Evolutionary conservation across 352 stramenopile species (phyloP).

Genomic region (Thraustochytrium striatum): DNA sequence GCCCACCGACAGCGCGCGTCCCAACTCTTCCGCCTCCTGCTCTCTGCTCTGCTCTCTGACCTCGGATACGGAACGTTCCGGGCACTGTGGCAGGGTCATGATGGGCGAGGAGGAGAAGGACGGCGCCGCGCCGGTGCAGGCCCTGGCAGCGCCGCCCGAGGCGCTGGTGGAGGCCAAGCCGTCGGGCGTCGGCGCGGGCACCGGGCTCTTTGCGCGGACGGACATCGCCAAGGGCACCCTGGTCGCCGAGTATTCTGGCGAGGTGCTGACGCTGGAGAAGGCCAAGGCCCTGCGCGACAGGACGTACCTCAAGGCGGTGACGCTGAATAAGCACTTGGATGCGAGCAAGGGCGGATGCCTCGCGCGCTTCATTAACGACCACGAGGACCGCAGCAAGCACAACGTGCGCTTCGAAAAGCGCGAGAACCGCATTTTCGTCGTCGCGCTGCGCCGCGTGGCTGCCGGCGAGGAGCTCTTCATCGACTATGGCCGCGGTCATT

Average conservation of each 20-base stretch:
- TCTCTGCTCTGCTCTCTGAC: too few species aligned
- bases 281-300: slow-evolving; percentile 38
- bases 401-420: slow-evolving; percentile 34
- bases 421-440: slow-evolving; percentile 26
- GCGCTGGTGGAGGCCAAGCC: too few species aligned
- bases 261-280: slow-evolving; percentile 32
- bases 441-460: neutral
- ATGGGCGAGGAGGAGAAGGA: too few species aligned
- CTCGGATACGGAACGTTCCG: too few species aligned
- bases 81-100: too few species aligned
- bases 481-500: slow-evolving; percentile 37
- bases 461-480: slow-evolving; percentile 45
- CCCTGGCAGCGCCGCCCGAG: too few species aligned
- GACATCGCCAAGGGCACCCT: too few species aligned
- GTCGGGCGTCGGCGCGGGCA: too few species aligned
- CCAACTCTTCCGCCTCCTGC: too few species aligned
- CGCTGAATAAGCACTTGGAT: slow-evolving; percentile 42
- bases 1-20: too few species aligned
- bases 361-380: slow-evolving; percentile 48
- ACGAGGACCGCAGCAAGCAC: neutral
- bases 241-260: slow-evolving; percentile 29
- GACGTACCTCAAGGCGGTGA: slow-evolving; percentile 46
- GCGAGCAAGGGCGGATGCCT: slow-evolving; percentile 4
- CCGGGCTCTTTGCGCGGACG: too few species aligned
- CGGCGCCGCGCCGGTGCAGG: too few species aligned